These are phyloP conservation scores for Melanopsichium pennsylvanicum DNA, from an alignment of 1,284 basidiomycete genomes.

Conservation along the genomic window DNA sequence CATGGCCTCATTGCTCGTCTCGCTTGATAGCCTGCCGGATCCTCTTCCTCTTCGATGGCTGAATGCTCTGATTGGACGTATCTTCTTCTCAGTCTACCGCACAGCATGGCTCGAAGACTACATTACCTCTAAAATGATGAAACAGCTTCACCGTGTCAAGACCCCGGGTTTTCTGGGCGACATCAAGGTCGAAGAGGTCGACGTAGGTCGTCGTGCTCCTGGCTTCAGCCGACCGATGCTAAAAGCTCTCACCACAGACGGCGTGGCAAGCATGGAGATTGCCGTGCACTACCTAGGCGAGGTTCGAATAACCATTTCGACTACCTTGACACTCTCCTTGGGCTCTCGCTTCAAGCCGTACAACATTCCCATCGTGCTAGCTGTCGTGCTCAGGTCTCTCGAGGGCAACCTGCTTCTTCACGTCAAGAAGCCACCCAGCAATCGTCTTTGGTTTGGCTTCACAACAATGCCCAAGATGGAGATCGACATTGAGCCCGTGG, in stretches of 20 bases:
- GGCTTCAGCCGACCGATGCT: slow-evolving; percentile 84
- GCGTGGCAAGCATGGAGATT: slow-evolving; percentile 86
- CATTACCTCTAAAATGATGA: slow-evolving; percentile 88
- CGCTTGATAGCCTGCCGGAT: slow-evolving; percentile 88
- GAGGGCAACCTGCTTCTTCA: slow-evolving; percentile 89
- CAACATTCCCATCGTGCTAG: slow-evolving; percentile 85
- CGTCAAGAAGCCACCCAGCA: slow-evolving; percentile 93
- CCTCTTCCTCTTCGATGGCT: slow-evolving; percentile 96
- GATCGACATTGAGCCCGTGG: slow-evolving; percentile 87
- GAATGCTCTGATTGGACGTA: slow-evolving; percentile 87
- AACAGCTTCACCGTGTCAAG: slow-evolving; percentile 89
- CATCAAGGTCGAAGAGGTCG: slow-evolving; percentile 85
- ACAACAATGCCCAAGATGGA: slow-evolving; percentile 90
- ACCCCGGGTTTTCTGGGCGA: slow-evolving; percentile 85
- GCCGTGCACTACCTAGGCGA: slow-evolving; percentile 85
- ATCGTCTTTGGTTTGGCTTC: slow-evolving; percentile 96
- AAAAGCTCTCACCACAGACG: slow-evolving; percentile 90
- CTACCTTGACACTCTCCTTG: slow-evolving; percentile 83
- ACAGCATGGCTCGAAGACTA: slow-evolving; percentile 81
- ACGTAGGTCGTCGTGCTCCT: slow-evolving; percentile 80
- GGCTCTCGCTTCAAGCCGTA: slow-evolving; percentile 80
- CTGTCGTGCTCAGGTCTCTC: slow-evolving; percentile 81
- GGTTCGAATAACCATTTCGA: slow-evolving; percentile 85
- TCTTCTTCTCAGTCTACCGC: slow-evolving; percentile 90
- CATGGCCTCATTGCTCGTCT: slow-evolving; percentile 83